A percentile compares a stretch with the other conserved stretches of the same genome.
Evolutionary conservation across 169 alveolate species (phyloP).

Genomic region (Cryptosporidium baileyi): DNA sequence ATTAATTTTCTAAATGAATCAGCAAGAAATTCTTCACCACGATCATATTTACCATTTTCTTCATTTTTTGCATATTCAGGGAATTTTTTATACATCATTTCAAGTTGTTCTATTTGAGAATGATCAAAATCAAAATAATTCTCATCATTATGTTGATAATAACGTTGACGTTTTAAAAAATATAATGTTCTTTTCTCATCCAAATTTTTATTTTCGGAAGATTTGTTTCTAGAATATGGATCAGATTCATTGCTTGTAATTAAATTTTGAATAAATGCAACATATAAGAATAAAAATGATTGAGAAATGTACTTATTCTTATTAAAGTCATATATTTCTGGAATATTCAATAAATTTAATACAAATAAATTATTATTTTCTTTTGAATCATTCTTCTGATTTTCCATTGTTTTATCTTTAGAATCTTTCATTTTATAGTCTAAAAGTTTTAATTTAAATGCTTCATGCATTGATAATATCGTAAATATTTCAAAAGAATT

Average conservation of each 20-base stretch:
- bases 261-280: slow-evolving; percentile 34
- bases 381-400: no score
- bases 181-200: background rate
- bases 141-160: background rate
- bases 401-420: background rate
- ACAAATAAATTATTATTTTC: background rate
- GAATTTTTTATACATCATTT: slow-evolving; percentile 22
- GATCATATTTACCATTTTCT: slow-evolving; percentile 33
- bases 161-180: slow-evolving; percentile 39
- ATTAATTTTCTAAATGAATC: slow-evolving; percentile 19
- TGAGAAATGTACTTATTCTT: background rate
- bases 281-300: slow-evolving; percentile 7
- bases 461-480: slow-evolving; percentile 30
- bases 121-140: slow-evolving; percentile 53
- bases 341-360: background rate
- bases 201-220: background rate
- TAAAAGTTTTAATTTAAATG: slow-evolving; percentile 22
- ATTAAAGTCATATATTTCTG: background rate
- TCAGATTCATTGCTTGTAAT: slow-evolving; percentile 39
- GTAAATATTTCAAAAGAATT: slow-evolving; percentile 43
- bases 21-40: slow-evolving; percentile 52
- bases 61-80: slow-evolving; percentile 26
- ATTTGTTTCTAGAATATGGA: slow-evolving; percentile 15
- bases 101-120: slow-evolving; percentile 38
- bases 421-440: background rate